Evolutionary conservation across 2,329 filamentous ascomycete species (phyloP).

Genomic region (Ascosphaera aggregata): DNA sequence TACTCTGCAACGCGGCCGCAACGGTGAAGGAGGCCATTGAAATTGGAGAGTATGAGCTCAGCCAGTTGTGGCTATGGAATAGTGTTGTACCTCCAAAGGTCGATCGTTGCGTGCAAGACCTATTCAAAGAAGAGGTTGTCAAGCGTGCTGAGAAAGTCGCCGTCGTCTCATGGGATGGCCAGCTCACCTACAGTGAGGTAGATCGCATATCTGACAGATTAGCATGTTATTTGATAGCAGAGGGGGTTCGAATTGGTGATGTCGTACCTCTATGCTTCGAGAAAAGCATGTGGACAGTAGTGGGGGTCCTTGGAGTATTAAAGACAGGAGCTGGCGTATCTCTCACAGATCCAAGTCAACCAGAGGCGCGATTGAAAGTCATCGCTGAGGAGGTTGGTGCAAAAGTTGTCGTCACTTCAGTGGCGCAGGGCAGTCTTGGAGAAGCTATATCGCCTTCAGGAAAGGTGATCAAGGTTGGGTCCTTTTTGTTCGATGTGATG

Average conservation of each 20-base stretch:
- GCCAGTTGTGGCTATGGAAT: conserved; percentile 10
- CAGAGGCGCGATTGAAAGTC: conserved; percentile 13
- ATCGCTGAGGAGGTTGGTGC: conserved; percentile 6
- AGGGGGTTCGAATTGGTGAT: conserved; percentile 11
- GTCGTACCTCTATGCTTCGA: conserved; percentile 11
- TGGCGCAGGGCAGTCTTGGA: conserved; percentile 3
- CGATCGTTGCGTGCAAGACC: conserved; percentile 6
- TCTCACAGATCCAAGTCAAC: conserved; percentile 11
- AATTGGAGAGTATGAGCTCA: conserved; percentile 5
- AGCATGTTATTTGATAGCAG: conserved; percentile 10
- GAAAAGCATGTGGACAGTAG: conserved; percentile 12
- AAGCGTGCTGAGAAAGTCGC: conserved; percentile 5
- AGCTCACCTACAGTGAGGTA: conserved; percentile 10
- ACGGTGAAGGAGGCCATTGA: conserved; percentile 3
- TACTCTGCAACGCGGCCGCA: conserved; percentile 2
- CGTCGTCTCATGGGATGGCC: conserved; percentile 12
- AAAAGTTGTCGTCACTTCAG: conserved; percentile 5
- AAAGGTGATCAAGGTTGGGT: conserved; percentile 2
- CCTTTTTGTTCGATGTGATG: conserved; percentile 1
- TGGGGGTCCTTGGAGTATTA: conserved; percentile 11
- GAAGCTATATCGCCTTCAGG: conserved; percentile 2
- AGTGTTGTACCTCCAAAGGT: conserved; percentile 5
- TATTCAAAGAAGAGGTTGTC: conserved; percentile 4
- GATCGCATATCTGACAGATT: conserved; percentile 12
- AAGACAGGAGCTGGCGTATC: conserved; percentile 12